Conservation (phyloP, 23 red algal genomes). For the Gracilaria gracilis region DNA sequence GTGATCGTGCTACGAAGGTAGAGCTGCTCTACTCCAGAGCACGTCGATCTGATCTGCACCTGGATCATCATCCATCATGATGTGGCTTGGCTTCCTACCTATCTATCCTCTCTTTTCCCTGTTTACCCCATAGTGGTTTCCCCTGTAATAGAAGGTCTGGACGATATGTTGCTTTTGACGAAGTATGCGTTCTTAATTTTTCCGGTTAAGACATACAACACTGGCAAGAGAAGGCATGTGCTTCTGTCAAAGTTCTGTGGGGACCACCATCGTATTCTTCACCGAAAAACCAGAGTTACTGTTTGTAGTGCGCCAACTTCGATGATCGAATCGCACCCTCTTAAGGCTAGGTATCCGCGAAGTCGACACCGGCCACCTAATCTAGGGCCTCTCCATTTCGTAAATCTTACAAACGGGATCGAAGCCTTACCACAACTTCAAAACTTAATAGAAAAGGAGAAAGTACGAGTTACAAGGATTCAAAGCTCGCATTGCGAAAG, state of each 20-base stretch:
- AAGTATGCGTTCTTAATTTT: not conserved
- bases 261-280: not conserved
- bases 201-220: not conserved
- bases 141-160: not conserved
- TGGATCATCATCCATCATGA: too few species aligned
- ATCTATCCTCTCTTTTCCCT: not conserved
- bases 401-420: slow-evolving; percentile 63
- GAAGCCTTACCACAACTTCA: slow-evolving; percentile 40
- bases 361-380: not conserved
- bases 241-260: not conserved
- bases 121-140: not conserved
- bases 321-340: slow-evolving; percentile 6
- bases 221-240: not conserved
- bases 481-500: slow-evolving; percentile 47
- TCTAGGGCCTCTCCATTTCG: slow-evolving; percentile 43
- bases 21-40: too few species aligned
- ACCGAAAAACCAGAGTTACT: not conserved
- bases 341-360: not conserved
- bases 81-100: too few species aligned
- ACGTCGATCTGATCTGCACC: too few species aligned
- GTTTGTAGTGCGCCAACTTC: not conserved
- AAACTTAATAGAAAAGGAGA: not conserved
- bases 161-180: not conserved
- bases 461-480: slow-evolving; percentile 57
- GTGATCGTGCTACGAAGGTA: too few species aligned